A percentile compares a stretch with the other conserved stretches of the same genome.
Conservation (phyloP, 208 protist genomes). For the Trichomonas gallinae region DNA sequence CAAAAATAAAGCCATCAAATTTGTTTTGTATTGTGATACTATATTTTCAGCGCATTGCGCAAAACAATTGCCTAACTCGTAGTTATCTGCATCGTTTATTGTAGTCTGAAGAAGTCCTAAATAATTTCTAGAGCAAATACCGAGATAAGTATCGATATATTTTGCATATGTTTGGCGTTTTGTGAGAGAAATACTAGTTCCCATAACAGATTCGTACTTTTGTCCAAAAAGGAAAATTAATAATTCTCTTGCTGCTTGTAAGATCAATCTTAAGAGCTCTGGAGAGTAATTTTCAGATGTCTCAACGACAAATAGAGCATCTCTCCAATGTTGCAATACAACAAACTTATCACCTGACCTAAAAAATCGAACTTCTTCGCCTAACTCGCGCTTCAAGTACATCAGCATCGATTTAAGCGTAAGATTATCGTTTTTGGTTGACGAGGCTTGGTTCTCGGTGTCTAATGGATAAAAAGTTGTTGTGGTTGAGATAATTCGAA, state of each 20-base stretch:
- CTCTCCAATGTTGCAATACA: background rate
- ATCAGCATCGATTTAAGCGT: background rate
- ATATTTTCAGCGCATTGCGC: background rate
- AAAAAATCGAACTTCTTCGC: background rate
- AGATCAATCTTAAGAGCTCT: background rate
- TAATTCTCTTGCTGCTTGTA: background rate
- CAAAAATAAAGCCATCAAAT: background rate
- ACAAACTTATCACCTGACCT: background rate
- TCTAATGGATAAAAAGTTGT: background rate
- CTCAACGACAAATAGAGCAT: background rate
- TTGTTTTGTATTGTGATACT: background rate
- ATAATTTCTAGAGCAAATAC: background rate
- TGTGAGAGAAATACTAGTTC: background rate
- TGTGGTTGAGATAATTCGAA: background rate
- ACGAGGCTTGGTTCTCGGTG: background rate
- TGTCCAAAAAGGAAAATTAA: background rate
- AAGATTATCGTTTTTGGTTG: background rate
- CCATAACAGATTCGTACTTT: background rate
- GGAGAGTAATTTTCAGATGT: background rate
- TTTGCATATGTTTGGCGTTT: background rate
- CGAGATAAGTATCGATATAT: background rate
- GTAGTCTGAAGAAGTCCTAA: background rate
- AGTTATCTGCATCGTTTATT: background rate
- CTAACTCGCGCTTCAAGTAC: background rate
- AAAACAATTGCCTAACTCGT: background rate